Evolutionary conservation across 495 filamentous ascomycete genomes (phyloP).

Genomic region (Tuber indicum): DNA sequence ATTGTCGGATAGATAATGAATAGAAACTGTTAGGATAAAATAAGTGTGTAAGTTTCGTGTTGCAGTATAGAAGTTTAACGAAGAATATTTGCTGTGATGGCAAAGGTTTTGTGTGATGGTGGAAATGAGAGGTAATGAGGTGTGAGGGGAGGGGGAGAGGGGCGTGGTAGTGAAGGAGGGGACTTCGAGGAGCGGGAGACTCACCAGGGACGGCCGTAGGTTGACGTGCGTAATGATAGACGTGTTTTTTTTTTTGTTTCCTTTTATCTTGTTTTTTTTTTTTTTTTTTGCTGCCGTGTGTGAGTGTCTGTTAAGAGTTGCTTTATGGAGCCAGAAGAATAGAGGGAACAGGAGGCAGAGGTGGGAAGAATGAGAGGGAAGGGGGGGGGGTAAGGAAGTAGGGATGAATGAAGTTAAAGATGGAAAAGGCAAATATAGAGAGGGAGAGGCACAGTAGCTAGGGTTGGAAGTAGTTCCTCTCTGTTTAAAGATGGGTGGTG

Average conservation of each 20-base stretch:
- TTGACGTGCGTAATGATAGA: slow-evolving; percentile 1
- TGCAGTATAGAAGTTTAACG: slow-evolving; percentile 5
- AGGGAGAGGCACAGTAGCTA: neutral
- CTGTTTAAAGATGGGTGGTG: neutral
- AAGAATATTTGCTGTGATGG: slow-evolving; percentile 6
- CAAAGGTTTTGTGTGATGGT: slow-evolving; percentile 18
- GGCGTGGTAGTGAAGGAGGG: slow-evolving; percentile 12
- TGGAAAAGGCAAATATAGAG: slow-evolving; percentile 6
- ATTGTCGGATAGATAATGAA: slow-evolving; percentile 1
- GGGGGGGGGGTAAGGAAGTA: slow-evolving; percentile 16
- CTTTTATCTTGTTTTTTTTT: neutral
- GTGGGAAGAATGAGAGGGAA: slow-evolving; percentile 14
- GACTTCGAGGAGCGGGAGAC: slow-evolving; percentile 7
- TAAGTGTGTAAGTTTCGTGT: neutral
- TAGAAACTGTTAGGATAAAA: slow-evolving; percentile 3
- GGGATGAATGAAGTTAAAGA: neutral
- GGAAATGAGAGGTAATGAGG: slow-evolving; percentile 20
- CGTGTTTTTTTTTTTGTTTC: neutral
- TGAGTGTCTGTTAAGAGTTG: slow-evolving; percentile 4
- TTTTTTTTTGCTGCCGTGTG: neutral
- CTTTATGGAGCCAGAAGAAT: slow-evolving; percentile 10
- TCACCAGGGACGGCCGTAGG: neutral
- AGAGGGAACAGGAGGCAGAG: slow-evolving; percentile 2
- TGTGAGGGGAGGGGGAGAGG: slow-evolving; percentile 8
- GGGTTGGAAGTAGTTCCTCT: neutral